Percentiles rank a stretch among this genome's conserved stretches.
These are phyloP conservation scores for Globisporangium cederbergense DNA, from an alignment of 352 stramenopile genomes.

Conservation along the genomic window DNA sequence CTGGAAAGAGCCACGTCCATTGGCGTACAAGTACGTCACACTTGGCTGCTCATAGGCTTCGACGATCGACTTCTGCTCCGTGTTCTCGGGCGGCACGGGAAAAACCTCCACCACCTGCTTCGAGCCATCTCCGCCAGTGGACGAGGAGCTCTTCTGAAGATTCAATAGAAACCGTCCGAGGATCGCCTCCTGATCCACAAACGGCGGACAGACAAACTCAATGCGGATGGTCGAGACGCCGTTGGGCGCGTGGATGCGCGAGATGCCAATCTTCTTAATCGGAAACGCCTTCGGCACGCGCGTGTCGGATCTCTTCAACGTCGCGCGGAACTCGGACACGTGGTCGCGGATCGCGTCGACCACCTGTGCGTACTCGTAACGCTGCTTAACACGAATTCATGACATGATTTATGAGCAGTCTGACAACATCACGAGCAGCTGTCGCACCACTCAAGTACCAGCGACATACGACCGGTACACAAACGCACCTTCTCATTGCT, in stretches of 20 bases:
- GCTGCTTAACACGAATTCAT: slow-evolving; percentile 25
- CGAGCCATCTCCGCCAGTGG: neutral
- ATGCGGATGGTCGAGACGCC: slow-evolving; percentile 83
- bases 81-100: slow-evolving; percentile 28
- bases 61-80: slow-evolving; percentile 50
- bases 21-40: slow-evolving; percentile 69
- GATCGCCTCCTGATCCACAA: slow-evolving; percentile 72
- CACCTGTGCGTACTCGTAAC: slow-evolving; percentile 55
- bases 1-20: slow-evolving; percentile 79
- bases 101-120: slow-evolving; percentile 60
- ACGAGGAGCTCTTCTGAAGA: slow-evolving; percentile 33
- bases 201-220: slow-evolving; percentile 74
- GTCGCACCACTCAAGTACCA: neutral
- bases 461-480: neutral
- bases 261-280: slow-evolving; percentile 83
- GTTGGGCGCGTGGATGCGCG: slow-evolving; percentile 73
- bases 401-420: slow-evolving; percentile 2
- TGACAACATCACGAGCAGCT: neutral
- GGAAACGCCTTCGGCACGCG: slow-evolving; percentile 73
- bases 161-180: slow-evolving; percentile 62
- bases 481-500: slow-evolving; percentile 7
- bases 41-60: slow-evolving; percentile 69
- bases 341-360: slow-evolving; percentile 69
- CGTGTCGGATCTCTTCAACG: slow-evolving; percentile 68
- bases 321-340: slow-evolving; percentile 73